Evolutionary conservation across 345 rosid genomes (phyloP), one percentile per base, ranked within the genome.

Genomic region (Microcos paniculata): DNA sequence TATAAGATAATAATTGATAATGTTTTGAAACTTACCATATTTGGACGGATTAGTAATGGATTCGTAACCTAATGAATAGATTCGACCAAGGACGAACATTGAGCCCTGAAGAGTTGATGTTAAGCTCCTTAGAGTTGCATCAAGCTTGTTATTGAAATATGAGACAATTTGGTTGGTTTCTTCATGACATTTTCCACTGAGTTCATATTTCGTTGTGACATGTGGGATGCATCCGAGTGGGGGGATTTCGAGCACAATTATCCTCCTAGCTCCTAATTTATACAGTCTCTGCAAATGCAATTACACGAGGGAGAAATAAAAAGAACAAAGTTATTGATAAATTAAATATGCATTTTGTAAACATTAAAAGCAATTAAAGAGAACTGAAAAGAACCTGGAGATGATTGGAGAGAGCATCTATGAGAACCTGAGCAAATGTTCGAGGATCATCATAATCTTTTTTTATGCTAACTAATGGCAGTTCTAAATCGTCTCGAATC

Each of bases 201-300:
- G 78, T 19, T 66, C 33, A 7, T 73, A 30, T 21, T 55, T 78
- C 71, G 73, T 84, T 6, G 84, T 56, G 1, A 85, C 58, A 0
- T 72, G 65, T 2, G 89, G 89, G 33, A 83, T 79, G 86, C 90
- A 87, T 3, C 89, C 88, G 0, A 89, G 78, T 1, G 89, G 88
- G 1, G 88, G 89, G 31, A 89, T 51, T 72, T 89, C 86, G 49
- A 78, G 76, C 72, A 83, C 70, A 18, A 85, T 74, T 7, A 87
- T 62, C 78, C 80, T 89, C 56, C 86, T 82, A 2, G 81, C 87
- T 76, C 89, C 89, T 62, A 81, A 1, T 13, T 48, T 62, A 40
- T 82, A 80, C 19, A 87, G 26, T 30, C 74, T 82, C 86, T 85
- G 53, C 24, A 64, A 68, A 28, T 46, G 13, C 57, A 46, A 65